These are phyloP conservation scores for Blastocystis sp. DNA, from an alignment of 352 stramenopile genomes.

Conservation along the genomic window DNA sequence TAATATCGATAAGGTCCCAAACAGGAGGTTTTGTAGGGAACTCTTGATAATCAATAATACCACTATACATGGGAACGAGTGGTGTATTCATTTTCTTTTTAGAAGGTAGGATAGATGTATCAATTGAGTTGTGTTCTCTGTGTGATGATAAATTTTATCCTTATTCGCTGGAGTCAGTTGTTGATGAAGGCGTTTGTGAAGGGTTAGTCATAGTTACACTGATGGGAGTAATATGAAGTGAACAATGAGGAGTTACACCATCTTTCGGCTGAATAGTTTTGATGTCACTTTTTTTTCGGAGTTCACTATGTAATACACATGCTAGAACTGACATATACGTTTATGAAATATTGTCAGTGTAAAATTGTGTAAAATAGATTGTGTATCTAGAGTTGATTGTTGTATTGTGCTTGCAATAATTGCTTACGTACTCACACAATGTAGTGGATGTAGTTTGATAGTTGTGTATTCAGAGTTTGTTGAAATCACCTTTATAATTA, in stretches of 20 bases:
- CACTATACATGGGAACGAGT: slow-evolving; percentile 23
- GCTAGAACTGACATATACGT: slow-evolving; percentile 52
- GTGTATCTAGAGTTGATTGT: slow-evolving; percentile 61
- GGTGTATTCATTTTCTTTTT: slow-evolving; percentile 25
- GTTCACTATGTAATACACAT: slow-evolving; percentile 26
- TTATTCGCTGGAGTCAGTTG: slow-evolving; percentile 15
- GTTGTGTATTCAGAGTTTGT: not conserved
- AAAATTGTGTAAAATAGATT: slow-evolving; percentile 56
- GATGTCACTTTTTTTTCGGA: slow-evolving; percentile 51
- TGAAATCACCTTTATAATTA: not conserved
- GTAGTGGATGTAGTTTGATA: not conserved
- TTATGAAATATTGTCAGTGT: slow-evolving; percentile 30
- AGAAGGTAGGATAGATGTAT: not conserved
- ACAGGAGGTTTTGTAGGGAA: not conserved
- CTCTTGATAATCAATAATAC: slow-evolving; percentile 7
- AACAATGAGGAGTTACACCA: slow-evolving; percentile 49
- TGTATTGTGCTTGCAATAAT: slow-evolving; percentile 51
- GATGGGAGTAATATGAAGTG: not conserved
- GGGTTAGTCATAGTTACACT: slow-evolving; percentile 61
- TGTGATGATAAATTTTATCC: slow-evolving; percentile 60
- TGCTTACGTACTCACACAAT: slow-evolving; percentile 59
- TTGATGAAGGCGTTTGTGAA: slow-evolving; percentile 46
- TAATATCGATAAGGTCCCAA: too few species aligned
- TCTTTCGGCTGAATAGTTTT: slow-evolving; percentile 53
- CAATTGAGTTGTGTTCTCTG: not conserved